A percentile compares a stretch with the other conserved stretches of the same genome.
Evolutionary conservation across 352 stramenopile species (phyloP).

Genomic region (Phytophthora sp.): DNA sequence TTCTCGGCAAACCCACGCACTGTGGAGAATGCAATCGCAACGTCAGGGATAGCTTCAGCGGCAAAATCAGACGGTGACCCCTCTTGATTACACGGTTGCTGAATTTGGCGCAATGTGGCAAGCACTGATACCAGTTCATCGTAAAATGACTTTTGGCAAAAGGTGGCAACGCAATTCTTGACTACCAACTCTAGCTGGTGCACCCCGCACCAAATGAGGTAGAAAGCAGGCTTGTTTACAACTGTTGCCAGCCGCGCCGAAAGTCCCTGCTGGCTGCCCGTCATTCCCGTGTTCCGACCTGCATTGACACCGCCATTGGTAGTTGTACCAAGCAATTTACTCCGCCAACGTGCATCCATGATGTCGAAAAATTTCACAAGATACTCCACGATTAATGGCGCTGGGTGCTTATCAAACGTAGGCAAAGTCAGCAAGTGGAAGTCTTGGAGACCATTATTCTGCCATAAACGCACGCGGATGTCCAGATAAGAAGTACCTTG

Average conservation of each 20-base stretch:
- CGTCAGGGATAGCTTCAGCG: conserved; percentile 46
- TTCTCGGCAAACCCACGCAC: conserved; percentile 47
- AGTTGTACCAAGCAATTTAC: conserved; percentile 60
- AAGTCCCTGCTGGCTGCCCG: conserved; percentile 53
- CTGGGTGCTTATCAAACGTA: conserved; percentile 46
- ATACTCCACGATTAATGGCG: conserved; percentile 40
- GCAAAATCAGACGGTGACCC: conserved; percentile 18
- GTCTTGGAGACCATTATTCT: conserved; percentile 55
- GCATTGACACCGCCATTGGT: conserved; percentile 48
- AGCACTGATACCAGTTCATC: conserved; percentile 56
- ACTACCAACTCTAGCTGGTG: conserved; percentile 67
- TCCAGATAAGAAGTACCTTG: conserved; percentile 63
- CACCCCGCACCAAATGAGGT: conserved; percentile 64
- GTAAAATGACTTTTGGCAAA: conserved; percentile 61
- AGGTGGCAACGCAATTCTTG: conserved; percentile 52
- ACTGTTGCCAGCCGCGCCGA: conserved; percentile 48
- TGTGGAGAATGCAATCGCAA: conserved; percentile 31
- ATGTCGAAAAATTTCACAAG: conserved; percentile 50
- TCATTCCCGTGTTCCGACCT: conserved; percentile 48
- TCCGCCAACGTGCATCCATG: conserved; percentile 55
- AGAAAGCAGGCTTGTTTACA: conserved; percentile 55
- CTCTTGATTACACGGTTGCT: conserved; percentile 12
- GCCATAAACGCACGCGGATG: conserved; percentile 60
- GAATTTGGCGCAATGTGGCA: conserved; percentile 37
- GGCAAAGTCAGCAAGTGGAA: conserved; percentile 64